Evolutionary conservation across 2,329 filamentous ascomycete genomes (phyloP), one percentile per base, ranked within the genome.

Genomic region (Canariomyces notabilis): DNA sequence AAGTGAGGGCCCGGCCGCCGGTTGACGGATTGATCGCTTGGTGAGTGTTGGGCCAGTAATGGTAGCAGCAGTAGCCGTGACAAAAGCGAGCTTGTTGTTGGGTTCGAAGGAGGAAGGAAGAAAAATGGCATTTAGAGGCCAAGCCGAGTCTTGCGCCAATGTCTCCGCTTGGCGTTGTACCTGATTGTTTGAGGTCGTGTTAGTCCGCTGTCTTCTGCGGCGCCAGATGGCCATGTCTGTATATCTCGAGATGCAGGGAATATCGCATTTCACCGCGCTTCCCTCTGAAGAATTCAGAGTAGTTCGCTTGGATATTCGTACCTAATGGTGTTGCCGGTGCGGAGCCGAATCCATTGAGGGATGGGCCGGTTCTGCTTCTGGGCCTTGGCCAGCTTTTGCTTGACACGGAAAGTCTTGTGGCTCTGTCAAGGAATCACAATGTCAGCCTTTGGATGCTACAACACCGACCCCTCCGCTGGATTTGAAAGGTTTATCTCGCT

Each of bases 321-420:
- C 93, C 91, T 87, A 80, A 98, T 96, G 77, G 90, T 96, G 85
- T 98, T 98, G 76, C 84, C 86, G 67, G 93, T 97, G 74, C 91
- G 86, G 69, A 98, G 84, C 72, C 93, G 87, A 73, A 98, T 97
- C 93, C 93, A 98, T 82, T 98, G 93, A 61, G 93, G 93, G 73
- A 98, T 96, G 65, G 93, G 93, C 73, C 93, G 87, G 86, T 98
- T 98, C 82, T 97, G 91, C 85, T 95, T 97, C 83, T 97, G 91
- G 72, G 93, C 93, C 83, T 91, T 96, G 72, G 93, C 93, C 80
- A 98, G 89, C 93, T 98, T 98, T 77, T 94, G 87, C 90, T 98
- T 98, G 77, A 90, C 96, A 74, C 90, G 87, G 89, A 98, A 98
- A 72, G 90, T 88, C 86, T 98, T 98, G 81, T 98, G 89, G 85